These are phyloP conservation scores for Debaryomyces hansenii DNA, from an alignment of 805 yeast genomes.

Conservation along the genomic window DNA sequence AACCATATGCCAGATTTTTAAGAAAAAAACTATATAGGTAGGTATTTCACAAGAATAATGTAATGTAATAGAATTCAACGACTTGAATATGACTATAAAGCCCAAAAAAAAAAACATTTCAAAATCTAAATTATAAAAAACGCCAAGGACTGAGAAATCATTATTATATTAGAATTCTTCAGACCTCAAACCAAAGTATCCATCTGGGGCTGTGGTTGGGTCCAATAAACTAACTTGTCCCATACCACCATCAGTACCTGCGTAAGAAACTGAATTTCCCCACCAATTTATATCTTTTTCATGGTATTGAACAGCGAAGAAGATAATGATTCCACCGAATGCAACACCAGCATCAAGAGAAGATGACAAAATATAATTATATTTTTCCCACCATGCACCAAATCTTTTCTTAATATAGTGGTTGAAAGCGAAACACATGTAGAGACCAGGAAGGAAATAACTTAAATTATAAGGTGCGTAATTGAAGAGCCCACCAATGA, in stretches of 20 bases:
- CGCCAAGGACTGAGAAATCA: no score
- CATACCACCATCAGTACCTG: conserved; percentile 27
- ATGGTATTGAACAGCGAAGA: conserved; percentile 51
- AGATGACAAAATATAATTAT: conserved; percentile 56
- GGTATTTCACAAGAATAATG: no score
- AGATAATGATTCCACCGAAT: conserved; percentile 53
- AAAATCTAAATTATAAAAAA: no score
- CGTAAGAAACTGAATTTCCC: conserved; percentile 46
- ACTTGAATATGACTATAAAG: no score
- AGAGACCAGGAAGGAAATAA: conserved; percentile 54
- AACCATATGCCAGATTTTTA: no score
- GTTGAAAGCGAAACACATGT: conserved; percentile 51
- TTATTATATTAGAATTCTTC: conserved; percentile 13
- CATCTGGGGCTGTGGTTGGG: conserved; percentile 28
- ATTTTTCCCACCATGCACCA: conserved; percentile 63
- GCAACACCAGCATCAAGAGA: conserved; percentile 60
- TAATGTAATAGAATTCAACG: no score
- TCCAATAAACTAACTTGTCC: conserved; percentile 15
- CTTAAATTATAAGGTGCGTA: conserved; percentile 48
- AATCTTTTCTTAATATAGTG: conserved; percentile 46
- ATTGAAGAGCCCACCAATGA: conserved; percentile 44
- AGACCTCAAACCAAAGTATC: conserved; percentile 28
- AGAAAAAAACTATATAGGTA: no score
- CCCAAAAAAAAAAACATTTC: no score
- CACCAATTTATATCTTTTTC: conserved; percentile 52